Conservation (phyloP, 2,329 filamentous ascomycete species). For the Huntiella abstrusa region DNA sequence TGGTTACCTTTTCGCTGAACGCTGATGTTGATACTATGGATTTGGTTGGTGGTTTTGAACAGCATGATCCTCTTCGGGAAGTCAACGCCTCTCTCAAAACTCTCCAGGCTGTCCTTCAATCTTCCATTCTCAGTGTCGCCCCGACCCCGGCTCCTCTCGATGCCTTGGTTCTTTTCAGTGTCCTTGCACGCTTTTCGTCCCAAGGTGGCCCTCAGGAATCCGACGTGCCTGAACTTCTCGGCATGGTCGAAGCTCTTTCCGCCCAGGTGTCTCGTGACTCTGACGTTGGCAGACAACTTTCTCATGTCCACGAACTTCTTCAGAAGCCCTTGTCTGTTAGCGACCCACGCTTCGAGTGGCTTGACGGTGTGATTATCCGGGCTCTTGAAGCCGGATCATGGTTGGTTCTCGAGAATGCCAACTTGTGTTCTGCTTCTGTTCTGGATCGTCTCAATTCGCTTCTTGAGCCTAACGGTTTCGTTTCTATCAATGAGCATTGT, state of each 20-base stretch:
- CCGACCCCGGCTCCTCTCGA: conserved; percentile 27
- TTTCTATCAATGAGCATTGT: conserved; percentile 88
- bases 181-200: conserved; percentile 25
- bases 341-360: conserved; percentile 82
- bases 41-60: conserved; percentile 89
- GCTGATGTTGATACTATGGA: conserved; percentile 95
- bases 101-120: conserved; percentile 33
- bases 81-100: conserved; percentile 36
- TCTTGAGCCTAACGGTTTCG: conserved; percentile 69
- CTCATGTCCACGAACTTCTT: conserved; percentile 30
- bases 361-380: conserved; percentile 79
- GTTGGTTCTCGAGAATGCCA: conserved; percentile 93
- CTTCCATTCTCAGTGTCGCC: conserved; percentile 28
- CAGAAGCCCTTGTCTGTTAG: conserved; percentile 37
- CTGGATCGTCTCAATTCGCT: conserved; percentile 87
- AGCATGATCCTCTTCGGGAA: conserved; percentile 64
- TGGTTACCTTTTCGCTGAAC: conserved; percentile 77
- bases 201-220: not conserved
- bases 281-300: conserved; percentile 27
- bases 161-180: conserved; percentile 31
- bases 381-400: conserved; percentile 74
- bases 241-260: conserved; percentile 23
- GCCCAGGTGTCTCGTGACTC: conserved; percentile 24
- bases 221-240: conserved; percentile 21
- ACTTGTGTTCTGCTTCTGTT: conserved; percentile 87